Base-by-base conservation (phyloP, 2,329 filamentous ascomycete genomes). In the Aspergillus brasiliensis region DNA sequence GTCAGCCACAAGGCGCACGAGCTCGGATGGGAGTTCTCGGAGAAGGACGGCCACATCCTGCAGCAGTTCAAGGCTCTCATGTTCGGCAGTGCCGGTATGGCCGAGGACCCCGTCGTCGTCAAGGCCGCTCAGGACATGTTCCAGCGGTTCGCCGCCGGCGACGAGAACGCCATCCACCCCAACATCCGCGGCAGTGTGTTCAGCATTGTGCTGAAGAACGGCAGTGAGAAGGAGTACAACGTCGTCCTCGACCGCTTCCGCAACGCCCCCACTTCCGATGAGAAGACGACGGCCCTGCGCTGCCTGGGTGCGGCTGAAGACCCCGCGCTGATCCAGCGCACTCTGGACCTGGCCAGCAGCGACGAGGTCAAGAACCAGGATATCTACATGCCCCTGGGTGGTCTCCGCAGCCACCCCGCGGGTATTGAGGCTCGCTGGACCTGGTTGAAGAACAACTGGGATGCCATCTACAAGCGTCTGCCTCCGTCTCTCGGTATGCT, bases 41-140 rank as follows among this genome's bases (percentile, higher is more conserved):
- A 93, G 25, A 84, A 84, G 3, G 94, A 98, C 69, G 91, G 90
- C 52, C 93, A 97, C 73, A 88, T 97, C 66, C 84, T 93, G 75
- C 92, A 97, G 76, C 93, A 97, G 75, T 96, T 97, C 84, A 98
- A 98, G 82, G 88, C 88, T 13, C 85, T 97, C 73, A 85, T 97
- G 74, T 98, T 98, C 73, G 90, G 91, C 62, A 86, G 84, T 67
- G 92, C 94, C 53, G 94, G 93, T 59, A 81, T 91, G 66, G 85
- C 88, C 48, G 92, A 92, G 34, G 94, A 98, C 70, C 81, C 92
- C 69, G 82, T 84, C 66, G 86, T 97, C 62, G 86, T 94, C 71
- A 83, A 87, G 52, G 91, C 92, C 7, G 90, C 92, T 7, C 90
- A 92, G 78, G 91, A 93, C 27, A 96, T 97, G 90, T 97, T 97